Conservation (phyloP, 2,329 filamentous ascomycete genomes). For the Aspergillus pseudotamarii region DNA sequence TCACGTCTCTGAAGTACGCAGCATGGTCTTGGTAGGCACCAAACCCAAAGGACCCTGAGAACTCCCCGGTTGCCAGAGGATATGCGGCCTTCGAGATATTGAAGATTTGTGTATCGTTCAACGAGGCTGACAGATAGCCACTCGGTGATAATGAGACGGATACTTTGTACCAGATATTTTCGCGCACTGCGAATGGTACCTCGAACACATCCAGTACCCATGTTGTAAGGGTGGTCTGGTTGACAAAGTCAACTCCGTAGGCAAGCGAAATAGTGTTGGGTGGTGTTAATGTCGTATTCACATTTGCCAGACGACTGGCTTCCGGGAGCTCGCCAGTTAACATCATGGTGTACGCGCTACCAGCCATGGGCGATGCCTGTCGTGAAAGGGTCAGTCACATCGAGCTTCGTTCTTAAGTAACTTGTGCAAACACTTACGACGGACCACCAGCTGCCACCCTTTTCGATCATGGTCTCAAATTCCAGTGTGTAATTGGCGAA, state of each 20-base stretch:
- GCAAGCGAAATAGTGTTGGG: not conserved
- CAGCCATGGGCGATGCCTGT: not conserved
- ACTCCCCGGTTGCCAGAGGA: not conserved
- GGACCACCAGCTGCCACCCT: not conserved
- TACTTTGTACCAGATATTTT: not conserved
- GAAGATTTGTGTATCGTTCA: not conserved
- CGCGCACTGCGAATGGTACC: not conserved
- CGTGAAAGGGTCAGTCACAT: not conserved
- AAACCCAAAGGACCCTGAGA: conserved; percentile 6
- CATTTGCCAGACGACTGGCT: not conserved
- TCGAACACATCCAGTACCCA: not conserved
- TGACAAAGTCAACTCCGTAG: not conserved
- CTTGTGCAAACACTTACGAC: not conserved
- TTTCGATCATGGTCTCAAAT: not conserved
- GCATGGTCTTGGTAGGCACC: conserved; percentile 24
- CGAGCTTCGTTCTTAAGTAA: fast-evolving
- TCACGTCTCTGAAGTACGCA: conserved; percentile 17
- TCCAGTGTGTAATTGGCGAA: not conserved
- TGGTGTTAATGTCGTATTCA: not conserved
- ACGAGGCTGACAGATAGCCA: not conserved
- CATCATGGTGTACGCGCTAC: not conserved
- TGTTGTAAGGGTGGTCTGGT: not conserved
- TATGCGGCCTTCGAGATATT: not conserved
- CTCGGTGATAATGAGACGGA: not conserved
- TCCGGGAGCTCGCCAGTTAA: not conserved